These are phyloP conservation scores for Periconia macrospinosa DNA, from an alignment of 2,329 filamentous ascomycete genomes.

Conservation along the genomic window DNA sequence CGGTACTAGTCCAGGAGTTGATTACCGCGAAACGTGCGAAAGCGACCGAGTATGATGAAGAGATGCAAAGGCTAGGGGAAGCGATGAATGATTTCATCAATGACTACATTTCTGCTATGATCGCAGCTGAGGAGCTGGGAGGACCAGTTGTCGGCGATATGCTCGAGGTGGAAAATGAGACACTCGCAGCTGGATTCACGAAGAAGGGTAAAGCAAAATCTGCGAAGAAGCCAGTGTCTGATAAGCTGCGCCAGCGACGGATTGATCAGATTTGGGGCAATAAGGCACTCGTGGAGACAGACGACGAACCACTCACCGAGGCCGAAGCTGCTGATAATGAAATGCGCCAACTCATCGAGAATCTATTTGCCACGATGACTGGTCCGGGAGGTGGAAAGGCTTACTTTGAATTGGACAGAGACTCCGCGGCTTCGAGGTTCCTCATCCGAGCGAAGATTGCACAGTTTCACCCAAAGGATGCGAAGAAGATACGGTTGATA, in stretches of 20 bases:
- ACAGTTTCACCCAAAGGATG: conserved; percentile 59
- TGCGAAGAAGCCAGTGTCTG: conserved; percentile 38
- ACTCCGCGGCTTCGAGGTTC: conserved; percentile 57
- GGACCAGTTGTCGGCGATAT: conserved; percentile 79
- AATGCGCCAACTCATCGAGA: conserved; percentile 51
- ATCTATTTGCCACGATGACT: conserved; percentile 47
- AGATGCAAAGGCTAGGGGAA: conserved; percentile 63
- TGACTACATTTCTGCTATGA: conserved; percentile 69
- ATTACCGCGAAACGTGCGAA: conserved; percentile 63
- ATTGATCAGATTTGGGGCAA: conserved; percentile 56
- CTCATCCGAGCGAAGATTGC: conserved; percentile 59
- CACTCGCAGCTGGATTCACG: conserved; percentile 57
- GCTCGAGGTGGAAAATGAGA: conserved; percentile 63
- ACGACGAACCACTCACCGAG: conserved; percentile 41
- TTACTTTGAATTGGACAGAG: conserved; percentile 53
- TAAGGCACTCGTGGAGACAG: conserved; percentile 22
- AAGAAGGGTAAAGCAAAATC: conserved; percentile 50
- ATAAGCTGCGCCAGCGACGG: conserved; percentile 48
- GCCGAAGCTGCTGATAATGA: conserved; percentile 53
- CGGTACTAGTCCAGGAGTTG: conserved; percentile 64
- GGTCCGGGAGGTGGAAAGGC: conserved; percentile 42
- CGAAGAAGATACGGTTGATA: conserved; percentile 54
- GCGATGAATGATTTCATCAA: conserved; percentile 72
- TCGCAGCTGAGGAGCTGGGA: conserved; percentile 81
- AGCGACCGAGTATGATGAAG: conserved; percentile 62